phyloP scores from a whole-genome alignment of 495 filamentous ascomycete genomes.

The Penicillium canescens region DNA sequence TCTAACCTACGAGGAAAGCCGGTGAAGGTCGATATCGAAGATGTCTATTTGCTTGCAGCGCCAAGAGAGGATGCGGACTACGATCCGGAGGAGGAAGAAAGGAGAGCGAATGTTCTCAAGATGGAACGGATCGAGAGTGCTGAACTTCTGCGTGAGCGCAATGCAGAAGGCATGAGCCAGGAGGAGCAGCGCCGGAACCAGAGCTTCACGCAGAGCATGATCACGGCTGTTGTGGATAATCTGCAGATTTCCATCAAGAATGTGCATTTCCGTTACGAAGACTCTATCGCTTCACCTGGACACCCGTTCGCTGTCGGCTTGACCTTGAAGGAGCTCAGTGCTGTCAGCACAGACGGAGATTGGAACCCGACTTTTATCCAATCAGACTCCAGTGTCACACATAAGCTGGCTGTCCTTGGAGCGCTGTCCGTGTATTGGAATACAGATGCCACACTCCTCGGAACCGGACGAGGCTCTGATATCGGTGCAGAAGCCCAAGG shows the following conservation, averaged over 20 bases:
- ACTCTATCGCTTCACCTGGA: conserved; percentile 90
- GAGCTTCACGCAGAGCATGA: conserved; percentile 91
- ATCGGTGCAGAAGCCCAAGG: conserved; percentile 64
- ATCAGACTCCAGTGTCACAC: conserved; percentile 74
- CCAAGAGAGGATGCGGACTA: conserved; percentile 93
- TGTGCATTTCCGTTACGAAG: conserved; percentile 96
- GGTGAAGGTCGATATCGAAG: conserved; percentile 90
- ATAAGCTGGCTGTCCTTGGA: conserved; percentile 87
- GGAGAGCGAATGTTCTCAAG: conserved; percentile 79
- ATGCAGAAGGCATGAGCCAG: conserved; percentile 86
- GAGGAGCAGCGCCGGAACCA: conserved; percentile 96
- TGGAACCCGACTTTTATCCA: conserved; percentile 96
- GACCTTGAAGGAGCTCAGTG: conserved; percentile 92
- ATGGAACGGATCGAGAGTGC: conserved; percentile 97
- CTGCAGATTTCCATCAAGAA: conserved; percentile 96
- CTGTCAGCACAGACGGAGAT: conserved; percentile 88
- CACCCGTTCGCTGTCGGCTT: conserved; percentile 93
- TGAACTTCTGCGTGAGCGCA: conserved; percentile 87
- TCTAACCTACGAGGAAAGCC: conserved; percentile 92
- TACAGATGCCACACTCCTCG: conserved; percentile 82
- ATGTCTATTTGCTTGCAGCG: conserved; percentile 92
- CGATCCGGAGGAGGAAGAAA: conserved; percentile 86
- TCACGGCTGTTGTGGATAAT: conserved; percentile 96
- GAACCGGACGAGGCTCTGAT: conserved; percentile 64
- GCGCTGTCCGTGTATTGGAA: conserved; percentile 96